These are phyloP conservation scores for Amphibolis antarctica DNA, from an alignment of 106 monocot genomes.

Conservation along the genomic window DNA sequence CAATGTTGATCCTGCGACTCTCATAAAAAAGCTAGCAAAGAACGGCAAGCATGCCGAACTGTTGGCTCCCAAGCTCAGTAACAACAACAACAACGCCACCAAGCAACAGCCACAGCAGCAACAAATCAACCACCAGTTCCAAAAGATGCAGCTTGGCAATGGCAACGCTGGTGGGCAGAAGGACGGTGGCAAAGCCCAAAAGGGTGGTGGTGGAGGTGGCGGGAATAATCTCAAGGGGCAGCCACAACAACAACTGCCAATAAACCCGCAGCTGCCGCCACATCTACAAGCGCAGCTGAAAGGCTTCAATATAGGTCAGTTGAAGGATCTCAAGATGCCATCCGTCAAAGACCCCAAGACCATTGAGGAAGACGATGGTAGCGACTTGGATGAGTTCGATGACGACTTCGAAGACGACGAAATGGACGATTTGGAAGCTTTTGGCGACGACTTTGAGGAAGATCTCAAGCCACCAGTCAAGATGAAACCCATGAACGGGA, in stretches of 20 bases:
- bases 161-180: constrained; percentile 13
- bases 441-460: constrained; percentile 35
- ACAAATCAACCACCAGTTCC: constrained; percentile 23
- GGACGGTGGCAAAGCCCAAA: background rate
- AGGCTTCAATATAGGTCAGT: constrained; percentile 31
- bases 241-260: constrained; percentile 5
- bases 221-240: constrained; percentile 26
- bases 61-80: constrained; percentile 15
- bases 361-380: constrained; percentile 38
- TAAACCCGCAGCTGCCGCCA: constrained; percentile 10
- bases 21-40: constrained; percentile 38
- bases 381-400: constrained; percentile 16
- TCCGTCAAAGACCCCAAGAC: constrained; percentile 38
- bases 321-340: constrained; percentile 35
- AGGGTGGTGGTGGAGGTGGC: constrained; percentile 5
- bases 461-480: constrained; percentile 41
- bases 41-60: constrained; percentile 42
- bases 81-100: too few species aligned
- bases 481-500: constrained; percentile 17
- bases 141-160: constrained; percentile 25
- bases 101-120: constrained; percentile 12
- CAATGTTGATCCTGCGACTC: constrained; percentile 27
- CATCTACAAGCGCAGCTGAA: constrained; percentile 30
- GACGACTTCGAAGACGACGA: constrained; percentile 32
- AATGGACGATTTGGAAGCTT: constrained; percentile 35